Evolutionary conservation across 257 asterid species (phyloP), one percentile per base, ranked within the genome.

Genomic region (Henckelia pumila): DNA sequence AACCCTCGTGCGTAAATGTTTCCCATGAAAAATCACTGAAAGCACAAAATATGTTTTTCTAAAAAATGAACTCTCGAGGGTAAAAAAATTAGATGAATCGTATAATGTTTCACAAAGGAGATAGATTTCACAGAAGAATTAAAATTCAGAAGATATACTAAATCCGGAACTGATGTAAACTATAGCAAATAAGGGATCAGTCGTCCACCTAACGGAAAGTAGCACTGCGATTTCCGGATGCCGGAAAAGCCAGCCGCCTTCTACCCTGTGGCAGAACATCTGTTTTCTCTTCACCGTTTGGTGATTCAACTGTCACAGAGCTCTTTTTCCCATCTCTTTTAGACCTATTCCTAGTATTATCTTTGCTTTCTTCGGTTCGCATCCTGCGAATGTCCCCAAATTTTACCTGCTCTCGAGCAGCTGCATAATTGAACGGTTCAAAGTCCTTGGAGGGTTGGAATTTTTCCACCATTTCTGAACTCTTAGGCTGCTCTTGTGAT

Each of bases 221-320:
- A 19, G 93, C 88, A 61, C 88, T 90, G 56, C 99, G 95, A 65
- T 93, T 93, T 23, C 99, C 99, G 2, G 99, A 85, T 5, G 95
- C 86, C 3, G 96, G 97, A 62, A 93, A 93, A 47, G 97, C 99
- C 79, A 82, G 95, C 6, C 99, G 96, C 55, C 97, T 81, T 82
- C 81, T 79, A 40, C 97, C 99, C 73, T 84, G 95, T 2, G 81
- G 88, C 28, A 77, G 82, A 17, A 71, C 64, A 56, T 82, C 88
- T 1, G 63, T 25, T 1, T 68, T 14, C 57, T 67, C 85, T 30
- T 84, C 91, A 13, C 40, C 85, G 63, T 73, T 78, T 52, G n/a
- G 75, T 1, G 78, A 58, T 21, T 47, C 22, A 21, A 75, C 70
- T 5, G 52, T 2, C 10, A 59, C 70, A 21, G 76, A 50, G 71